A percentile compares a stretch with the other conserved stretches of the same genome.
Evolutionary conservation across 2,329 filamentous ascomycete genomes (phyloP).

Genomic region (Fusarium devonianum): DNA sequence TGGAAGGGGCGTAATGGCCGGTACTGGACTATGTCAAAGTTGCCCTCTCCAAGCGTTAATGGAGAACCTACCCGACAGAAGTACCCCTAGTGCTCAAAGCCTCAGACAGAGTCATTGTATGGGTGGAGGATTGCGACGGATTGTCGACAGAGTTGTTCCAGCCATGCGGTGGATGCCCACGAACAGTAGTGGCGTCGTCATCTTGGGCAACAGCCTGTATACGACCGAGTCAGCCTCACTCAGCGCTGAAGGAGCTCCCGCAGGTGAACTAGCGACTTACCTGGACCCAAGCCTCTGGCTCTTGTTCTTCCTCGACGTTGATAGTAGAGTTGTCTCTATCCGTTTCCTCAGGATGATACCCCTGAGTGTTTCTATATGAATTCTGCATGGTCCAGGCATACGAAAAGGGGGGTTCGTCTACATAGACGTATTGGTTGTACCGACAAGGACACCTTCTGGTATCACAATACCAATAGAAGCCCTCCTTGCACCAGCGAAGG

Average conservation of each 20-base stretch:
- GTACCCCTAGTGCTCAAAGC: neutral
- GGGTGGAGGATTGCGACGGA: neutral
- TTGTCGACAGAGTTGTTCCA: neutral
- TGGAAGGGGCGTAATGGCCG: no score
- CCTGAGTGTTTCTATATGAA: neutral
- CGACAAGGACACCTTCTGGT: neutral
- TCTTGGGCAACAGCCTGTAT: neutral
- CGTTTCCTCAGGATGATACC: neutral
- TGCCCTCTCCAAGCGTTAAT: no score
- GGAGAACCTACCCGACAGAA: conserved; percentile 4
- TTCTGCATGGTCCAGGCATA: neutral
- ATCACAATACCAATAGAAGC: neutral
- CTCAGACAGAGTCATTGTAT: neutral
- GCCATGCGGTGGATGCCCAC: neutral
- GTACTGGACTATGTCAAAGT: no score
- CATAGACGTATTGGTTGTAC: neutral
- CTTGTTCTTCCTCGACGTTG: neutral
- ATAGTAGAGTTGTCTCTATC: neutral
- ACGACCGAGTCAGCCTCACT: no score
- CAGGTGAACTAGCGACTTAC: neutral
- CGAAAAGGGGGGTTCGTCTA: neutral
- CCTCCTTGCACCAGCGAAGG: neutral
- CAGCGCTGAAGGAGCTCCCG: no score
- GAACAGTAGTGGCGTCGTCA: neutral
- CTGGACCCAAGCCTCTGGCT: neutral